Percentiles rank a stretch among this genome's conserved stretches.
phyloP scores from a whole-genome alignment of 129 eudicot genomes.

The Lonicera japonica region DNA sequence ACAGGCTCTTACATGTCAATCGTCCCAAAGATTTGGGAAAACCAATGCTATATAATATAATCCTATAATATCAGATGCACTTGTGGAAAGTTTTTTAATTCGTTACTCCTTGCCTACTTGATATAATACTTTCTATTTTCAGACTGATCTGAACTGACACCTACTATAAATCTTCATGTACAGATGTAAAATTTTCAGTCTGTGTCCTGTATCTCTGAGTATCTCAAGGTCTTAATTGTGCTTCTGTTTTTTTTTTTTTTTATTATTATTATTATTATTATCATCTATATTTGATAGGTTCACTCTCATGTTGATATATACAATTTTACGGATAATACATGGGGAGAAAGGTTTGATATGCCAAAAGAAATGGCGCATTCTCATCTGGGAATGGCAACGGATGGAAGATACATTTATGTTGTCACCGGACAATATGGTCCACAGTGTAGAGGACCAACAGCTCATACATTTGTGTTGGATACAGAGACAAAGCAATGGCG shows the following conservation, averaged over 20 bases:
- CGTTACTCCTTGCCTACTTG: no score
- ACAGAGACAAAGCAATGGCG: conserved; percentile 75
- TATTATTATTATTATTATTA: background rate
- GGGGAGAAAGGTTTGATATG: conserved; percentile 91
- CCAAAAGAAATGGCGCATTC: conserved; percentile 99
- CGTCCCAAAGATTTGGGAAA: no score
- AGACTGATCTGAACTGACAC: no score
- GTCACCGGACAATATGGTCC: conserved; percentile 96
- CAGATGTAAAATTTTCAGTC: no score
- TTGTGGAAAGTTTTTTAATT: no score
- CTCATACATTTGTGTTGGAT: conserved; percentile 76
- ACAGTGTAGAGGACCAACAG: conserved; percentile 92
- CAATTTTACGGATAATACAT: conserved; percentile 69
- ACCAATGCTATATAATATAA: no score
- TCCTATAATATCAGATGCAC: no score
- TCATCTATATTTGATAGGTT: conserved; percentile 40
- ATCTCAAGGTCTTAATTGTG: background rate
- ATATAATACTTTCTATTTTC: no score
- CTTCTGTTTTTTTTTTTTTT: background rate
- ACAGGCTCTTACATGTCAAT: no score
- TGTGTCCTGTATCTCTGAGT: no score
- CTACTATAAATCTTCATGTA: no score
- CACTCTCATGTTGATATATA: conserved; percentile 96
- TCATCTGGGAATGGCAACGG: conserved; percentile 95
- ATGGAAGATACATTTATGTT: conserved; percentile 78